phyloP scores from a whole-genome alignment of 371 early-diverging fungal species.

The Mortierella sp. region DNA sequence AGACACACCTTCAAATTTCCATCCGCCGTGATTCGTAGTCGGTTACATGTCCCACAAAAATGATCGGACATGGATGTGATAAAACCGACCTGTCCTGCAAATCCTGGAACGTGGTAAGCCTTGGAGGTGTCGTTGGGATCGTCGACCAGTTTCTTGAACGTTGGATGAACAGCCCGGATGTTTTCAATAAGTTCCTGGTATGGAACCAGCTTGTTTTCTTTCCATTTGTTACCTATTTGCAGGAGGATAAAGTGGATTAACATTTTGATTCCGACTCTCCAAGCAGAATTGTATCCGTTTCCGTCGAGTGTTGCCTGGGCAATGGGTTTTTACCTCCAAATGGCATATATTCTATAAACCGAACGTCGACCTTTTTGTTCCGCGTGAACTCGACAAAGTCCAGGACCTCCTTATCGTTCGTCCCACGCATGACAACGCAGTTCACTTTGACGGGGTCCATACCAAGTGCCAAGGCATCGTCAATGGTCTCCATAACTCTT shows the following conservation, averaged over 20 bases:
- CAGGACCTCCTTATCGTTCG: slow-evolving; percentile 87
- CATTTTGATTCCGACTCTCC: too few species aligned
- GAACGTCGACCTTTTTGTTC: slow-evolving; percentile 77
- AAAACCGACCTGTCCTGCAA: slow-evolving; percentile 89
- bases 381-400: slow-evolving; percentile 88
- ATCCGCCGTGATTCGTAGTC: slow-evolving; percentile 93
- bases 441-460: slow-evolving; percentile 89
- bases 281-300: too few species aligned
- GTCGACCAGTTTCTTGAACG: slow-evolving; percentile 72
- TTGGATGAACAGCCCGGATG: slow-evolving; percentile 68
- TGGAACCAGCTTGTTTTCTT: slow-evolving; percentile 82
- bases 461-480: slow-evolving; percentile 71
- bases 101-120: slow-evolving; percentile 82
- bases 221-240: slow-evolving; percentile 86
- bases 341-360: slow-evolving; percentile 98
- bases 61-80: slow-evolving; percentile 97
- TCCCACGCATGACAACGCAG: slow-evolving; percentile 87
- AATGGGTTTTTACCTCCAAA: slow-evolving; percentile 90
- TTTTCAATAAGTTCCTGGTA: slow-evolving; percentile 78
- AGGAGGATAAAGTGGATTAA: too few species aligned
- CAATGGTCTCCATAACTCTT: slow-evolving; percentile 79
- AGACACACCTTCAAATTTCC: slow-evolving; percentile 95
- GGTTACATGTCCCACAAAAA: slow-evolving; percentile 94
- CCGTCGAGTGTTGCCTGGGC: too few species aligned
- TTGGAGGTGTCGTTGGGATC: slow-evolving; percentile 91